Percentiles rank a stretch among this genome's conserved stretches.
Evolutionary conservation across 2,329 filamentous ascomycete species (phyloP).

Genomic region (Diaporthe caulivora): DNA sequence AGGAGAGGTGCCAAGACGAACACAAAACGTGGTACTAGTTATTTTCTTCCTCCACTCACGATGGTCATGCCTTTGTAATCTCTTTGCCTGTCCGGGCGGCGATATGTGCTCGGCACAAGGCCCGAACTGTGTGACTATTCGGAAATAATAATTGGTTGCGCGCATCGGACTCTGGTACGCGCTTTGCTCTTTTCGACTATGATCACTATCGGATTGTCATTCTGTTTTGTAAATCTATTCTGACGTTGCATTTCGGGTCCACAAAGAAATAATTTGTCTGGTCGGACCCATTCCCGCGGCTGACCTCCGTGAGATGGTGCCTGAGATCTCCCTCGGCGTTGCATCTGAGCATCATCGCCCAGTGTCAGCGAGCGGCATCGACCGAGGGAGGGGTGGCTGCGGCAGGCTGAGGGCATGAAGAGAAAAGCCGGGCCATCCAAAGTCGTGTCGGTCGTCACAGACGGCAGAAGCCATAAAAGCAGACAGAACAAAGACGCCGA

Average conservation of each 20-base stretch:
- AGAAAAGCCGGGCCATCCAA: constrained; percentile 13
- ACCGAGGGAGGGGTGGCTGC: neutral
- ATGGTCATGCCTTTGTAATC: constrained; percentile 11
- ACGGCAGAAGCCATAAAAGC: neutral
- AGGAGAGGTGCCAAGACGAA: neutral
- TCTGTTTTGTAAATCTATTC: constrained; percentile 3
- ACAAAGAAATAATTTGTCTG: neutral
- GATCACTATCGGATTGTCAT: neutral
- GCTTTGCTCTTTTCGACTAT: neutral
- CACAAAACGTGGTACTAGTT: constrained; percentile 23
- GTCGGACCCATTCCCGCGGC: neutral
- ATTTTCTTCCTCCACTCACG: constrained; percentile 13
- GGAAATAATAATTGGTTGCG: neutral
- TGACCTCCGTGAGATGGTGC: constrained; percentile 15
- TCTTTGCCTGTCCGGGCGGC: neutral
- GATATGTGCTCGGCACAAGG: constrained; percentile 1
- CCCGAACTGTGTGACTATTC: neutral
- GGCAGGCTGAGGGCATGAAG: neutral
- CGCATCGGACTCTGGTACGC: neutral
- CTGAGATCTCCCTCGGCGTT: constrained; percentile 12
- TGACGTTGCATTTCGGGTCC: neutral
- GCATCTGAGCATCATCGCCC: neutral
- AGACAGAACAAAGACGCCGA: neutral
- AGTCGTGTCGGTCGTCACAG: constrained; percentile 14
- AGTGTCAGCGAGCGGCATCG: neutral